Percentiles rank a stretch among this genome's conserved stretches.
phyloP scores from a whole-genome alignment of 2,329 filamentous ascomycete species.

The Penicillium frequentans region DNA sequence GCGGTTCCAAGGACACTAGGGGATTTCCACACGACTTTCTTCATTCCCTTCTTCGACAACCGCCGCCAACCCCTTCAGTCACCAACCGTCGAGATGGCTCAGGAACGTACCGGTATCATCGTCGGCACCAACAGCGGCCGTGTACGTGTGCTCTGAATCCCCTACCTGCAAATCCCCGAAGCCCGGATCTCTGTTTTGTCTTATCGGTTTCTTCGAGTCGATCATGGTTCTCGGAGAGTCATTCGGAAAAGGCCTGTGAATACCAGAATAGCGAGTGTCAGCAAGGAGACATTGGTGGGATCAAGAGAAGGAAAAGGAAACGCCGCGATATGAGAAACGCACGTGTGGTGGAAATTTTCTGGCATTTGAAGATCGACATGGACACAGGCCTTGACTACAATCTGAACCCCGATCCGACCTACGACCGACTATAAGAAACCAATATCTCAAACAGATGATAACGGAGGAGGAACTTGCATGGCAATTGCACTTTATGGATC shows the following conservation, averaged over 20 bases:
- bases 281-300: neutral
- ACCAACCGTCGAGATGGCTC: conserved; percentile 49
- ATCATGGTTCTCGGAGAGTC: neutral
- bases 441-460: conserved; percentile 4
- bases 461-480: neutral
- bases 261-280: neutral
- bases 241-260: neutral
- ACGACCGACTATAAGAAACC: neutral
- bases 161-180: conserved; percentile 8
- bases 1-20: conserved; percentile 28
- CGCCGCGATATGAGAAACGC: neutral
- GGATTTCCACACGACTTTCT: conserved; percentile 25
- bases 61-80: conserved; percentile 37
- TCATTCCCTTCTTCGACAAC: conserved; percentile 33
- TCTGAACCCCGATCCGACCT: conserved; percentile 1
- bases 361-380: conserved; percentile 1
- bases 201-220: conserved; percentile 20
- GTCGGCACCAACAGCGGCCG: conserved; percentile 66
- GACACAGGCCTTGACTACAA: neutral
- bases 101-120: conserved; percentile 56
- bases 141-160: conserved; percentile 52
- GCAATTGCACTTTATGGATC: conserved; percentile 18
- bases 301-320: neutral
- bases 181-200: conserved; percentile 13
- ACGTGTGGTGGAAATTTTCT: conserved; percentile 9